Percentiles rank a stretch among this genome's conserved stretches.
These are phyloP conservation scores for Globisporangium viniferum DNA, from an alignment of 352 stramenopile species.

Conservation along the genomic window DNA sequence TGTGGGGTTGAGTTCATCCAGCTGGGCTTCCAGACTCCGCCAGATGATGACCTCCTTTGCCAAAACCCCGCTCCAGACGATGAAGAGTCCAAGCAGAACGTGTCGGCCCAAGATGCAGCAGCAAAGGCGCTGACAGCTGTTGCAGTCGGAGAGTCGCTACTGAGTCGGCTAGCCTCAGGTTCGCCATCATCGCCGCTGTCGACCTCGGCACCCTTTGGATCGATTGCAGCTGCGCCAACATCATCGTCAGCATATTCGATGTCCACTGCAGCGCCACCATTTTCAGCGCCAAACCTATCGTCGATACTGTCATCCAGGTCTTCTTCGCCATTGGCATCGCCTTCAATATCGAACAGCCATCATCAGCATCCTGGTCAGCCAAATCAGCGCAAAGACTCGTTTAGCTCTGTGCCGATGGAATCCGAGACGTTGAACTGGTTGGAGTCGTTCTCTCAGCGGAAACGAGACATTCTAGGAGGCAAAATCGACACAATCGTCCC, in stretches of 20 bases:
- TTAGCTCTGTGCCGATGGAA: conserved; percentile 12
- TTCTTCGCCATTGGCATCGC: neutral
- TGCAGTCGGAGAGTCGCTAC: conserved; percentile 29
- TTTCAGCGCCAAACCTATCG: conserved; percentile 6
- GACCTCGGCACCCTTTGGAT: neutral
- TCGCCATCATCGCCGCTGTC: conserved; percentile 6
- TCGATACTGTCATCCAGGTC: conserved; percentile 1
- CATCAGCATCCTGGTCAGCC: neutral
- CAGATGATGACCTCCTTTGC: conserved; percentile 16
- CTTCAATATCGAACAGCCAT: neutral
- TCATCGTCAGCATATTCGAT: neutral
- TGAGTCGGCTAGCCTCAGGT: conserved; percentile 27
- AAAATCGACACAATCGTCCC: conserved; percentile 23
- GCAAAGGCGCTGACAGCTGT: conserved; percentile 28
- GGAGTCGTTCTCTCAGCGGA: conserved; percentile 57
- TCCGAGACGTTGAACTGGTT: conserved; percentile 66
- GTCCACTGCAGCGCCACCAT: neutral
- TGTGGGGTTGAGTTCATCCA: conserved; percentile 42
- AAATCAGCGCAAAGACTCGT: conserved; percentile 15
- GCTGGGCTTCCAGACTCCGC: conserved; percentile 40
- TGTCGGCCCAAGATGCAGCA: neutral
- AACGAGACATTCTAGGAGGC: conserved; percentile 55
- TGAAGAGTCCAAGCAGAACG: conserved; percentile 4
- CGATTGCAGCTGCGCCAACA: neutral
- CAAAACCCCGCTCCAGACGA: conserved; percentile 6